phyloP scores from a whole-genome alignment of 805 yeast species.

The Kodamaea kaohsiungensis region DNA sequence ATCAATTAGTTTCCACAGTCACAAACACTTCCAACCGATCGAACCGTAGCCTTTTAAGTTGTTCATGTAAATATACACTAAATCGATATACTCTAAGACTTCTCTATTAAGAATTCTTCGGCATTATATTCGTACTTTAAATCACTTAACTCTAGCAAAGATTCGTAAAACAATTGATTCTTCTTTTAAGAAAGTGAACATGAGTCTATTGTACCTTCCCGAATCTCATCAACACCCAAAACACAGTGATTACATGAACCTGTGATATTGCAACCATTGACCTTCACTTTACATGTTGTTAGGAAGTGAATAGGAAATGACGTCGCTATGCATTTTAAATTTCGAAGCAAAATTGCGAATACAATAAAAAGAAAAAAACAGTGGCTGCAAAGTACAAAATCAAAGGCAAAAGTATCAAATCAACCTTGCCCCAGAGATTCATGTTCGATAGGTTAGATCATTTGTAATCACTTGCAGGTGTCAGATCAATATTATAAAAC shows the following conservation, averaged over 20 bases:
- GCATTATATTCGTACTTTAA: too few species aligned
- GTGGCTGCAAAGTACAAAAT: slow-evolving; percentile 10
- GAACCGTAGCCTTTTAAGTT: neutral
- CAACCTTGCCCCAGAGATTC: neutral
- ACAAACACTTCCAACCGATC: neutral
- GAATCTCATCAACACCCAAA: too few species aligned
- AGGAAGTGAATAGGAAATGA: neutral
- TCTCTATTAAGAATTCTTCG: too few species aligned
- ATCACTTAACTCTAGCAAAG: too few species aligned
- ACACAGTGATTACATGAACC: neutral
- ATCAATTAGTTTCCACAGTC: neutral
- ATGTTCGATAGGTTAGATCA: neutral
- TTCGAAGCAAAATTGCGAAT: slow-evolving; percentile 7
- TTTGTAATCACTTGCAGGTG: neutral
- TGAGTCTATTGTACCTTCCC: neutral
- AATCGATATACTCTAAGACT: neutral
- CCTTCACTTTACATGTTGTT: neutral
- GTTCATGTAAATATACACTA: neutral
- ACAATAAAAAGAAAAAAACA: neutral
- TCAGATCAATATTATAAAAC: neutral
- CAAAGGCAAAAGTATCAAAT: neutral
- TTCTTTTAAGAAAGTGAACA: too few species aligned
- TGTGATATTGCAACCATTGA: neutral
- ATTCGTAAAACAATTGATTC: too few species aligned
- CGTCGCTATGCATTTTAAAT: slow-evolving; percentile 1